phyloP scores from a whole-genome alignment of 352 stramenopile genomes.

The Pythium aphanidermatum region DNA sequence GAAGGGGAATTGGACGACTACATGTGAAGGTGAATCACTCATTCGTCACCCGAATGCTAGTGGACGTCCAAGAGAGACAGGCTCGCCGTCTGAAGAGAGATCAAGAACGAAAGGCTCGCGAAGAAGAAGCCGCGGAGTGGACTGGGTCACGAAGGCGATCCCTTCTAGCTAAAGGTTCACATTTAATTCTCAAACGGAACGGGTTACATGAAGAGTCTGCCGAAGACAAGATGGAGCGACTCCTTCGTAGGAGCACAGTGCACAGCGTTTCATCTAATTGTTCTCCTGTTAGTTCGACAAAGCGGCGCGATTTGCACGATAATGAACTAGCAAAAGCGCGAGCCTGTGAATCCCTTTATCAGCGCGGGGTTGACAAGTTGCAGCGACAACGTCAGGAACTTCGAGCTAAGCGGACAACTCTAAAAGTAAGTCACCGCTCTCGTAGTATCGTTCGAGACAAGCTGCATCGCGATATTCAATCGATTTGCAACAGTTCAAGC shows the following conservation, averaged over 20 bases:
- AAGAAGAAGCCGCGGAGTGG: slow-evolving; percentile 11
- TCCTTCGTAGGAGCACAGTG: too few species aligned
- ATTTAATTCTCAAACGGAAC: slow-evolving; percentile 45
- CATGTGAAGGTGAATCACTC: neutral
- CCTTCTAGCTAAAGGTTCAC: slow-evolving; percentile 41
- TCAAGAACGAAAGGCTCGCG: slow-evolving; percentile 15
- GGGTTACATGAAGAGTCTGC: slow-evolving; percentile 41
- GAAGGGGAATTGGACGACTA: slow-evolving; percentile 6
- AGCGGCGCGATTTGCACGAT: slow-evolving; percentile 1
- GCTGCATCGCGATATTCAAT: slow-evolving; percentile 22
- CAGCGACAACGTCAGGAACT: slow-evolving; percentile 7
- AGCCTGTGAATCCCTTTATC: slow-evolving; percentile 49
- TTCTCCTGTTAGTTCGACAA: neutral
- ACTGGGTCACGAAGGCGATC: slow-evolving; percentile 5
- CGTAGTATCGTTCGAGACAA: slow-evolving; percentile 31
- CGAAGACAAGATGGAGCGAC: slow-evolving; percentile 24
- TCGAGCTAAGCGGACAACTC: neutral
- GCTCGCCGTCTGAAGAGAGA: slow-evolving; percentile 18
- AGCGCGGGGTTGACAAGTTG: slow-evolving; percentile 32
- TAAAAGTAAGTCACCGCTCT: slow-evolving; percentile 19
- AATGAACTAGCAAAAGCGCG: slow-evolving; percentile 15
- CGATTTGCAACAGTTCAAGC: slow-evolving; percentile 19
- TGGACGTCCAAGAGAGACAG: slow-evolving; percentile 35
- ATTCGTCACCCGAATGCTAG: slow-evolving; percentile 30
- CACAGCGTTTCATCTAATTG: too few species aligned